Percentiles rank a stretch among this genome's conserved stretches.
Evolutionary conservation across 371 early-diverging fungal species (phyloP).

Genomic region (Mucor saturninus): DNA sequence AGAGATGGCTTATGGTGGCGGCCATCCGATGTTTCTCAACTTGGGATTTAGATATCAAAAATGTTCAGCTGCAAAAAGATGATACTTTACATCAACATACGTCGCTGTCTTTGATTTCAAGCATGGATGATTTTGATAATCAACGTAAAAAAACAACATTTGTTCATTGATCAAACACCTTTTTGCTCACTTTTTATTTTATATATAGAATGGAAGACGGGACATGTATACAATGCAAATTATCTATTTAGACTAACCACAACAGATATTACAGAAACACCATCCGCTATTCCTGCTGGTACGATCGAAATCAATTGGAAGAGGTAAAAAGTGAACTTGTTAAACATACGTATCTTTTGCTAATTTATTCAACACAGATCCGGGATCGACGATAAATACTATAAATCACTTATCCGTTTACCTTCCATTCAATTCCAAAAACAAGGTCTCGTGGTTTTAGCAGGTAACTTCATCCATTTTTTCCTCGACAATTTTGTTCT

Average conservation of each 20-base stretch:
- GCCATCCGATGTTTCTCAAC: constrained; percentile 50
- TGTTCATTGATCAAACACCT: background rate
- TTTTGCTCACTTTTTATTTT: background rate
- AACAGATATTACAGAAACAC: constrained; percentile 40
- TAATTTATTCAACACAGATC: constrained; percentile 18
- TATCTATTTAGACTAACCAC: constrained; percentile 44
- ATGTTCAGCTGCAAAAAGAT: constrained; percentile 35
- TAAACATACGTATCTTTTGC: background rate
- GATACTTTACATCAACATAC: constrained; percentile 20
- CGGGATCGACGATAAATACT: constrained; percentile 22
- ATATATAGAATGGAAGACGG: constrained; percentile 40
- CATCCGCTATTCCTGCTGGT: constrained; percentile 40
- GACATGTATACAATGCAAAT: constrained; percentile 47
- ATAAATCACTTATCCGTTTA: constrained; percentile 32
- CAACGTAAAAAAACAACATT: constrained; percentile 22
- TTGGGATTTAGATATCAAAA: constrained; percentile 54
- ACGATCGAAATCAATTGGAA: constrained; percentile 45
- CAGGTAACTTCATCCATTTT: constrained; percentile 31
- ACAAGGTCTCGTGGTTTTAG: constrained; percentile 35
- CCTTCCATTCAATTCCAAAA: constrained; percentile 43
- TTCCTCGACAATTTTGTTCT: background rate
- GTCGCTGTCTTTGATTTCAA: constrained; percentile 28
- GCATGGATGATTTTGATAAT: constrained; percentile 27
- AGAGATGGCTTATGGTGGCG: constrained; percentile 45
- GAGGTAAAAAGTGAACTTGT: constrained; percentile 28